These are phyloP conservation scores for Lecanosticta acicola DNA, from an alignment of 2,329 filamentous ascomycete genomes.

Conservation along the genomic window DNA sequence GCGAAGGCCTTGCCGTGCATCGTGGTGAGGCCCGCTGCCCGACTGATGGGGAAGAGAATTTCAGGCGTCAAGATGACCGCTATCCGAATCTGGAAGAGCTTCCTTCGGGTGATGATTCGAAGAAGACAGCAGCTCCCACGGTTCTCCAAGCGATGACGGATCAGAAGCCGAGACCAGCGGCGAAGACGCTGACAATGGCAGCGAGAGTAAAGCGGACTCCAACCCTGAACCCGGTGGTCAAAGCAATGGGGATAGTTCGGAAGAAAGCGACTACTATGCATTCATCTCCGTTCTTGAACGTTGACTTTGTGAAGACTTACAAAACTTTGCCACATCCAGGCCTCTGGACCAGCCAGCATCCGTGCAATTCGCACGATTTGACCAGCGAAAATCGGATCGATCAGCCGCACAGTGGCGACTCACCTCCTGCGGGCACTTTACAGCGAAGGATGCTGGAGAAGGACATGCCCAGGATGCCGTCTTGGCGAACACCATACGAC, in stretches of 20 bases:
- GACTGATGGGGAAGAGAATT: no score
- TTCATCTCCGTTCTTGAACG: not conserved
- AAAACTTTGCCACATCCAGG: no score
- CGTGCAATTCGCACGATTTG: not conserved
- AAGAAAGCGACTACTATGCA: not conserved
- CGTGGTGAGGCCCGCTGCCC: no score
- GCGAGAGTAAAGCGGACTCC: not conserved
- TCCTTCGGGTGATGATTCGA: not conserved
- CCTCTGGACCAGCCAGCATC: not conserved
- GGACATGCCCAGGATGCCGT: not conserved
- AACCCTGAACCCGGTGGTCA: not conserved
- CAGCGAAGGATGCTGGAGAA: not conserved
- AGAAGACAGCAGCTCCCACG: not conserved
- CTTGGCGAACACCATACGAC: not conserved
- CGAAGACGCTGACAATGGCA: not conserved
- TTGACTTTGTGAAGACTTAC: not conserved
- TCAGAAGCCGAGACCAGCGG: not conserved
- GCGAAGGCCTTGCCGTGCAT: no score
- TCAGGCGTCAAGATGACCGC: no score
- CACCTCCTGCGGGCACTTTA: not conserved
- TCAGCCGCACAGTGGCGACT: not conserved
- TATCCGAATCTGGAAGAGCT: no score
- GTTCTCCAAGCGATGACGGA: not conserved
- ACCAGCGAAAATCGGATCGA: not conserved
- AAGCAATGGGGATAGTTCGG: not conserved